Base-by-base conservation (phyloP, 2,329 filamentous ascomycete species). In the Trichoderma polysporum region DNA sequence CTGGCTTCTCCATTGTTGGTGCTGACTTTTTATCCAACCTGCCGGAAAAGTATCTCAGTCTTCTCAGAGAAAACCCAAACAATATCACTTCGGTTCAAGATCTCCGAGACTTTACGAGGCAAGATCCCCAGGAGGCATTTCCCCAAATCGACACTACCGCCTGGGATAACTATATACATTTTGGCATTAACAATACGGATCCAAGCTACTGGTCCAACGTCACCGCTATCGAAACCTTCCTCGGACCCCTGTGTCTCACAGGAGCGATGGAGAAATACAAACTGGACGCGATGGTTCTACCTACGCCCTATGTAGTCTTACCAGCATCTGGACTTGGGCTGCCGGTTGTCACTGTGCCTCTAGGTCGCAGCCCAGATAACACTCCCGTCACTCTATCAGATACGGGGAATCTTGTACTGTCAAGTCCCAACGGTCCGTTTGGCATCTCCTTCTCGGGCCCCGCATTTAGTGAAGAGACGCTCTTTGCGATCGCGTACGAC, bases 401-500 rank as follows among this genome's bases (percentile, higher is more conserved):
- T 0, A 78, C 83, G 8, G 83, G 85, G 0, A 80, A 83, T n/a
- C 76, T 90, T 8, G 83, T 87, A 9, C 76, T 77, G 0, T 79
- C 77, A 0, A 87, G 79, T 0, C 87, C 88, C 0, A 85, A 85
- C 19, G 75, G 87, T 27, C 82, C 82, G 25, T 88, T 91, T 74
- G 90, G 90, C 0, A 76, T 92, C 12, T 82, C 82, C 8, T 91
- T 91, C 71, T 78, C 90, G 53, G 90, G 88, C 0, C 76, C 76
- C 2, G 82, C 81, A 57, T 92, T 86, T 79, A 85, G 81, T 39
- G 90, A 92, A 75, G 85, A 84, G 71, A 81, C 76, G 33, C 72
- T 92, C 70, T 85, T 92, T 66, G 86, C 85, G 0, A 83, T 88
- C 73, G 90, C 88, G 7, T 91, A 89, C 79, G 88, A 87, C 4